phyloP scores from a whole-genome alignment of 2,329 filamentous ascomycete genomes.

The Aspergillus caelatus region DNA sequence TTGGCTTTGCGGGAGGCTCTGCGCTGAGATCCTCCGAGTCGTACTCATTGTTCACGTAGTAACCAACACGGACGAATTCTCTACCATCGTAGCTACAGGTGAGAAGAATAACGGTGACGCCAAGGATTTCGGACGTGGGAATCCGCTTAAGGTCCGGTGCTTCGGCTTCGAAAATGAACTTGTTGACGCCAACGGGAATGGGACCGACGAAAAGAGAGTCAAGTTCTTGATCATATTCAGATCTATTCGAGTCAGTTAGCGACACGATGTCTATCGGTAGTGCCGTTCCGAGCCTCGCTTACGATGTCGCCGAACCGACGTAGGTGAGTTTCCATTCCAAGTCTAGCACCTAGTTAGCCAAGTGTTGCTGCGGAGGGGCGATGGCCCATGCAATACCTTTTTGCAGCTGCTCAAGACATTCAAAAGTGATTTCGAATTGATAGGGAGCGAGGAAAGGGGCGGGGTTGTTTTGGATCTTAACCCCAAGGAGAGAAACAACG shows the following conservation, averaged over 20 bases:
- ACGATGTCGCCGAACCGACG: slow-evolving; percentile 97
- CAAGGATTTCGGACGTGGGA: slow-evolving; percentile 90
- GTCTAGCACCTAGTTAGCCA: slow-evolving; percentile 58
- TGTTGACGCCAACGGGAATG: slow-evolving; percentile 97
- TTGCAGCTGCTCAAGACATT: slow-evolving; percentile 91
- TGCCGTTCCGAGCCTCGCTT: slow-evolving; percentile 40
- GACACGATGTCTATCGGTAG: slow-evolving; percentile 8
- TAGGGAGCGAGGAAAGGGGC: slow-evolving; percentile 91
- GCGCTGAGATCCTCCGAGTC: slow-evolving; percentile 85
- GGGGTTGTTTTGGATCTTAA: slow-evolving; percentile 96
- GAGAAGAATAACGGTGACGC: slow-evolving; percentile 94
- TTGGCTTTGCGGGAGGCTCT: slow-evolving; percentile 87
- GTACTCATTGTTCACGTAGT: slow-evolving; percentile 99
- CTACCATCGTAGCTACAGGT: slow-evolving; percentile 95
- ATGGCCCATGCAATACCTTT: slow-evolving; percentile 65
- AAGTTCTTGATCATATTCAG: slow-evolving; percentile 97
- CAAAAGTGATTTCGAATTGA: slow-evolving; percentile 97
- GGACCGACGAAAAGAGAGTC: slow-evolving; percentile 95
- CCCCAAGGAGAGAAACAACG: slow-evolving; percentile 91
- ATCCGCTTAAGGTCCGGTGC: slow-evolving; percentile 88
- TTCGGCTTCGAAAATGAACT: slow-evolving; percentile 96
- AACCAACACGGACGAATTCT: slow-evolving; percentile 96
- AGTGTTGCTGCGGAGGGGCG: background rate
- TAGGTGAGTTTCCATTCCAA: slow-evolving; percentile 99
- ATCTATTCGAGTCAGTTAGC: slow-evolving; percentile 55